Percentiles rank a stretch among this genome's conserved stretches.
phyloP scores from a whole-genome alignment of 495 filamentous ascomycete species.

The Aspergillus cristatus region DNA sequence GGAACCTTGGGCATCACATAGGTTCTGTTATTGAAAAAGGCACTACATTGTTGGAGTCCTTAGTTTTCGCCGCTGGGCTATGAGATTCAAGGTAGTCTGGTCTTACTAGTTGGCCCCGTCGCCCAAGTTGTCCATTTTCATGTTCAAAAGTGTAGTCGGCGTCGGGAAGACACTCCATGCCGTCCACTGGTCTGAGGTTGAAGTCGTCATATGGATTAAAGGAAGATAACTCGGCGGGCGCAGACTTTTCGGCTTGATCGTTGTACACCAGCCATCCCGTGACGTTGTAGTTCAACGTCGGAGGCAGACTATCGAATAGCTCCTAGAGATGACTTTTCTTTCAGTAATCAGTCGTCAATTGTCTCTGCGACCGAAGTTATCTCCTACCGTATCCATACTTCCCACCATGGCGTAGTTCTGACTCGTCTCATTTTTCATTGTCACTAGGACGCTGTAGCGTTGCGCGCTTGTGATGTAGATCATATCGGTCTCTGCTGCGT shows the following conservation, averaged over 20 bases:
- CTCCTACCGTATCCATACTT: constrained; percentile 44
- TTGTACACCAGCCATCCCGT: constrained; percentile 71
- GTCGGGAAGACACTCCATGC: constrained; percentile 41
- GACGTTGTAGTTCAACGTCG: constrained; percentile 59
- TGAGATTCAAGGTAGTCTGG: too few species aligned
- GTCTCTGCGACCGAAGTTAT: too few species aligned
- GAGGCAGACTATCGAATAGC: constrained; percentile 59
- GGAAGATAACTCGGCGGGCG: constrained; percentile 40
- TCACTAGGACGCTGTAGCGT: constrained; percentile 53
- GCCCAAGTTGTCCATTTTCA: constrained; percentile 63
- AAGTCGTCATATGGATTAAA: constrained; percentile 65
- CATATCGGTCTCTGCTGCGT: constrained; percentile 43
- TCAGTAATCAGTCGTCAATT: neutral
- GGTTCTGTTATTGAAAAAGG: constrained; percentile 35
- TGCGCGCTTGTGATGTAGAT: constrained; percentile 55
- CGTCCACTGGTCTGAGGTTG: constrained; percentile 53
- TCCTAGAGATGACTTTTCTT: constrained; percentile 28
- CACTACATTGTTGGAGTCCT: neutral
- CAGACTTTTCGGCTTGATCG: constrained; percentile 39
- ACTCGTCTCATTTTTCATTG: constrained; percentile 36
- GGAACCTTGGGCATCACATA: constrained; percentile 60
- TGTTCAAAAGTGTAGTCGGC: constrained; percentile 52
- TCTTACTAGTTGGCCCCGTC: constrained; percentile 70
- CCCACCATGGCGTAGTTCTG: constrained; percentile 36
- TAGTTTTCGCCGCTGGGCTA: too few species aligned